Base-by-base conservation (phyloP, 2,329 filamentous ascomycete species). In the Alternaria sp. region DNA sequence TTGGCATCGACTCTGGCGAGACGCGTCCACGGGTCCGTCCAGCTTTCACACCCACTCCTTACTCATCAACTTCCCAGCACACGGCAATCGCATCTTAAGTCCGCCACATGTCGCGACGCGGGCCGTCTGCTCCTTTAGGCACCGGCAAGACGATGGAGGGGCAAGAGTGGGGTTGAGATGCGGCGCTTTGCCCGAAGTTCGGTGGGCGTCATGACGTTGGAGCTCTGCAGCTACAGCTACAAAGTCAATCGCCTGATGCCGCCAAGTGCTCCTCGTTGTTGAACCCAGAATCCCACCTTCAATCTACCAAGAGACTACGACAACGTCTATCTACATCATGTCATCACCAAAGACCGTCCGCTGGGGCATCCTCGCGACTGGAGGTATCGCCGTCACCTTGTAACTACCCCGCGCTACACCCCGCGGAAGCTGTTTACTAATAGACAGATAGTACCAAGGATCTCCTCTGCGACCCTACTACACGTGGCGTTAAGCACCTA, bases 391-490 rank as follows among this genome's bases (percentile, higher is more conserved):
- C 46, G 69, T 81, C 64, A 82, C 81, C 57, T 85, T 80, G 78
- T 78, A 65, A 62, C 67, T 72, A 63, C 70, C 70, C 69, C 69
- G 66, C 68, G 40, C 60, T 44, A 50, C 50, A 50, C 58, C 59
- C 67, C 62, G 46, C 67, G 15, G 52, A 15, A 63, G 59, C 54
- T 59, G 49, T 58, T 52, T 21, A 50, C 56, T 70, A 9, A 66
- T 26, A 54, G 15, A 11, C 45, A 50, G 30, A 30, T 60, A 77
- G 75, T 82, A 87, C 89, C 73, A 90, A 90, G 80, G 93, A 97
- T 76, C 87, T 97, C 54, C 88, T 94, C 68, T 86, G 88, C 63
- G 89, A 95, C 79, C 91, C 93, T 15, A 83, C 86, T 44, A 84
- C 85, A 51, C 91, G 93, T 69, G 87, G 86, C 54, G 91, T 91